Base-by-base conservation (phyloP, 75 land plant species). In the Chamaecyparis obtusa region DNA sequence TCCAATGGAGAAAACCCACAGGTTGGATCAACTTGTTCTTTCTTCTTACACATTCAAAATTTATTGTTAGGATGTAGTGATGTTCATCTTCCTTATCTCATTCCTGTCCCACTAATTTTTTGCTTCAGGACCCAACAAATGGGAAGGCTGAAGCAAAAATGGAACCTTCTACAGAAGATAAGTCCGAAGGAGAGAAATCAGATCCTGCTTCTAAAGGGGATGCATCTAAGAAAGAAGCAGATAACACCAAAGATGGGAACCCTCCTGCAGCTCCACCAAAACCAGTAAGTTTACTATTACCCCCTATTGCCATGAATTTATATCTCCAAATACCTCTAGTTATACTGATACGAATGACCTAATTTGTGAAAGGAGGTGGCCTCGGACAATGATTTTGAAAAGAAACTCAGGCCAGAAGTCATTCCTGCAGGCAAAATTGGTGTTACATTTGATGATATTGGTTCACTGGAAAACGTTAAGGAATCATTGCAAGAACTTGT, bases 371-470 rank as follows among this genome's bases (percentile, higher is more conserved):
- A 95, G 97, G 97, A 95, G 84, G 90, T 90, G 41, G 83, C 90
- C 78, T 95, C 96, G 33, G 98, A 96, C 84, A 96, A 96, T 89
- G 98, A 96, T 85, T 96, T 96, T 89, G 98, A 96, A 88, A 96
- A 96, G 88, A 94, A 97, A n/a, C 95, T 96, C 24, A 88, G 98
- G 64, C 95, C 98, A 39, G 98, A 95, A 86, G 97, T 96, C 49
- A 95, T 96, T 77, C 98, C 97, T 30, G 95, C 97, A 33, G 93
- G 86, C 84, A 97, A 96, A 83, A 92, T 95, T 85, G 93, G 90
- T 35, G 96, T 96, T 1, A 93, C 92, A 86, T 96, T 96, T 90
- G 88, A 91, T 55, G 98, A 95, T 85, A 93, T 96, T 76, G 98
- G 98, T 87, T 93, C 98, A 49, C 83, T 95, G 74, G 97, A 96